A percentile compares a stretch with the other conserved stretches of the same genome.
Conservation (phyloP, 352 stramenopile genomes). For the Globisporangium cylindrosporum region DNA sequence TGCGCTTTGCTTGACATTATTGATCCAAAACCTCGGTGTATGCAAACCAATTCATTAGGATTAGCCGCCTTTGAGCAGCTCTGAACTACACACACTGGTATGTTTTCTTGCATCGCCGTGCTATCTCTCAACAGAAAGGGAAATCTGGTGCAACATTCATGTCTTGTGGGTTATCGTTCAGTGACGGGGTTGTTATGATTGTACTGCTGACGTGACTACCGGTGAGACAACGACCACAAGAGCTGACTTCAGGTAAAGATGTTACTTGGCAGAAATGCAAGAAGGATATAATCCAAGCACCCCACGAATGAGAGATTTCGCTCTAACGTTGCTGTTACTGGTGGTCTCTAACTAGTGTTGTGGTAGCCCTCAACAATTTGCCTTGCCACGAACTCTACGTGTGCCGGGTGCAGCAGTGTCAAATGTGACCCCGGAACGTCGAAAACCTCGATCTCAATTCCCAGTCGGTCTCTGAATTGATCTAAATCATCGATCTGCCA, state of each 20-base stretch:
- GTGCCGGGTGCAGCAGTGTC: background rate
- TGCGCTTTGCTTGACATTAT: background rate
- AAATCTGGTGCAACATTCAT: too few species aligned
- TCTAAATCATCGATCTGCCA: background rate
- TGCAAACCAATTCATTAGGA: constrained; percentile 1
- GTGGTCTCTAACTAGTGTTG: background rate
- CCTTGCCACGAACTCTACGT: background rate
- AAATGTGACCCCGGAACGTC: background rate
- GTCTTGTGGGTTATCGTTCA: too few species aligned
- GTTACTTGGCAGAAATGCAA: too few species aligned
- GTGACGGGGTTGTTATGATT: background rate
- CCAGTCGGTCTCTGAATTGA: background rate
- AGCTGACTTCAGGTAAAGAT: too few species aligned
- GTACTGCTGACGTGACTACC: background rate
- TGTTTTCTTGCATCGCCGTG: background rate
- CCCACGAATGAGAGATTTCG: too few species aligned
- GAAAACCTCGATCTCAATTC: background rate
- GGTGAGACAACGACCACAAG: too few species aligned
- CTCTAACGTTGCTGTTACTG: background rate
- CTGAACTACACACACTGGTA: background rate
- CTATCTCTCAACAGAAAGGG: too few species aligned
- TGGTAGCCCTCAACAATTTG: background rate
- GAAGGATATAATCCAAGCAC: too few species aligned
- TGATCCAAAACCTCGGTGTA: background rate
- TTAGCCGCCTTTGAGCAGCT: constrained; percentile 4